phyloP scores from a whole-genome alignment of 225 moss, liverwort and hornwort genomes.

The Pseudoscleropodium purum region DNA sequence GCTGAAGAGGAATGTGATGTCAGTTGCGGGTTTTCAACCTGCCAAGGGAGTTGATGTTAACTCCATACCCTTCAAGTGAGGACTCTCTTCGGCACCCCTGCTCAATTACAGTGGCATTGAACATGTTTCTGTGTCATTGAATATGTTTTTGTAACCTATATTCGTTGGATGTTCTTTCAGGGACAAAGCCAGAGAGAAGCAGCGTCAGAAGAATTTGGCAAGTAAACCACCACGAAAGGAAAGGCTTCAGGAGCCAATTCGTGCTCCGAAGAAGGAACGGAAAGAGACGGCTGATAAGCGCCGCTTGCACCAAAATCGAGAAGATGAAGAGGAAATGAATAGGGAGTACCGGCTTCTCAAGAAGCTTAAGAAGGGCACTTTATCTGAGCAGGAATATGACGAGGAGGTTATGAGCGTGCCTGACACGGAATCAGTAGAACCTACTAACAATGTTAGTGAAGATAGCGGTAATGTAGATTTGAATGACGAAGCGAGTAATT shows the following conservation, averaged over 20 bases:
- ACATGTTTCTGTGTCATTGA: not conserved
- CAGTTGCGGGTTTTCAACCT: conserved; percentile 58
- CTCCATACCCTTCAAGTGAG: conserved; percentile 65
- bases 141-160: not conserved
- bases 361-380: conserved; percentile 80
- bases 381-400: conserved; percentile 59
- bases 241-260: conserved; percentile 1
- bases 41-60: conserved; percentile 62
- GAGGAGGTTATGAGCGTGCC: conserved; percentile 30
- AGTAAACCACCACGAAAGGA: conserved; percentile 24
- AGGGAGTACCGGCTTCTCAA: conserved; percentile 77
- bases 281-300: conserved; percentile 75
- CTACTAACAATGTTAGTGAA: not conserved
- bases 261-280: conserved; percentile 37
- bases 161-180: conserved; percentile 17
- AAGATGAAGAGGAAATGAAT: conserved; percentile 85
- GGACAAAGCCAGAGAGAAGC: conserved; percentile 91
- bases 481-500: not conserved
- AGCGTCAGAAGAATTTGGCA: conserved; percentile 62
- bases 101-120: not conserved
- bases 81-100: not conserved
- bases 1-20: conserved; percentile 77
- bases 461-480: not conserved
- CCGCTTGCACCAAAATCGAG: conserved; percentile 46
- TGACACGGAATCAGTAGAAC: conserved; percentile 7